These are phyloP conservation scores for Yamadazyma olivae DNA, from an alignment of 805 yeast species.

Conservation along the genomic window DNA sequence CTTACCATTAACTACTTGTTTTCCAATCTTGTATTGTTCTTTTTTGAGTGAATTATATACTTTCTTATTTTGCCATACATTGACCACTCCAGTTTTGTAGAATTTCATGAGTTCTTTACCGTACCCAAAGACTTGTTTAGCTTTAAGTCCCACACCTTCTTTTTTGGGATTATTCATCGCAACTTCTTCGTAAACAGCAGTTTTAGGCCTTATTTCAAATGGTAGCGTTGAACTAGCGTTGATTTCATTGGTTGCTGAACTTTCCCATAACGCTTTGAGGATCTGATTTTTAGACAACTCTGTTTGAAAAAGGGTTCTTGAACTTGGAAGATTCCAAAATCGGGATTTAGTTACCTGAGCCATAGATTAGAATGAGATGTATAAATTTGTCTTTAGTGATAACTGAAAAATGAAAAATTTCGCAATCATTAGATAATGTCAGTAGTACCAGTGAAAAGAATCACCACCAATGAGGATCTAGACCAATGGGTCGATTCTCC, in stretches of 20 bases:
- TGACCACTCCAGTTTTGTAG: conserved; percentile 56
- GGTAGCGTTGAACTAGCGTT: conserved; percentile 34
- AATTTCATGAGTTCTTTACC: conserved; percentile 47
- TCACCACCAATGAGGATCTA: conserved; percentile 59
- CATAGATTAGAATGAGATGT: too few species aligned
- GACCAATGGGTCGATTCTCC: conserved; percentile 52
- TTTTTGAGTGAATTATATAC: conserved; percentile 14
- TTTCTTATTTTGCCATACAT: conserved; percentile 47
- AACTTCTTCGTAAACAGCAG: conserved; percentile 23
- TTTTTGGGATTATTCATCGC: conserved; percentile 16
- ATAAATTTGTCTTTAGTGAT: too few species aligned
- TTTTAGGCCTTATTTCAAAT: conserved; percentile 21
- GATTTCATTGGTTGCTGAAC: conserved; percentile 11
- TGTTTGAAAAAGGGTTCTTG: background rate
- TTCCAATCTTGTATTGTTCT: conserved; percentile 1
- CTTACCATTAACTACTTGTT: conserved; percentile 16
- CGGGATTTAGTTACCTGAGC: too few species aligned
- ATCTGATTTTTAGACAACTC: conserved; percentile 4
- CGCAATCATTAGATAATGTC: too few species aligned
- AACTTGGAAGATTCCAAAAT: background rate
- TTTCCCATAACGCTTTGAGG: conserved; percentile 10
- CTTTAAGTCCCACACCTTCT: conserved; percentile 15
- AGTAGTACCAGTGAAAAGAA: conserved; percentile 27
- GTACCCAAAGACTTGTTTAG: conserved; percentile 40
- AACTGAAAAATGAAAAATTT: too few species aligned